These are phyloP conservation scores for Phlebiopsis flavidoalba DNA, from an alignment of 768 basidiomycete genomes.

Conservation along the genomic window DNA sequence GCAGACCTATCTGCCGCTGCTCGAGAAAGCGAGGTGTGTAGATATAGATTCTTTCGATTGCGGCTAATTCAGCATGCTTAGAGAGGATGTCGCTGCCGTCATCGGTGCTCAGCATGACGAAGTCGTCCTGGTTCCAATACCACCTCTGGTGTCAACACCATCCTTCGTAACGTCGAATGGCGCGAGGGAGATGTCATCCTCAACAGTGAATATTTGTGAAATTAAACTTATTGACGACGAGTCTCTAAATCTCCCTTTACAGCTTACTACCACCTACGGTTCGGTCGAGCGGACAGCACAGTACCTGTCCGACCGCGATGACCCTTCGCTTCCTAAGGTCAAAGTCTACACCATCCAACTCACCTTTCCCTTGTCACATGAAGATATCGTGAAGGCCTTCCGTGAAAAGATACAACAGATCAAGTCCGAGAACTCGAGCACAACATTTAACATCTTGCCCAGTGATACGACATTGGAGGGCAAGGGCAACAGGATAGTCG, in stretches of 20 bases:
- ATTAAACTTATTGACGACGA: not conserved
- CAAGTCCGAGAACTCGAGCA: conserved; percentile 14
- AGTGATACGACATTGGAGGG: not conserved
- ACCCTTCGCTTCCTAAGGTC: conserved; percentile 37
- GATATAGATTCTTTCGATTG: not conserved
- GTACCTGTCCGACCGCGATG: conserved; percentile 46
- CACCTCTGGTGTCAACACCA: conserved; percentile 59
- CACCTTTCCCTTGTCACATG: conserved; percentile 48
- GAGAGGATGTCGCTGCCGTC: conserved; percentile 41
- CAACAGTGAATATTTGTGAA: conserved; percentile 12
- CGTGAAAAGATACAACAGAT: conserved; percentile 31
- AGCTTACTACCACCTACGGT: conserved; percentile 43
- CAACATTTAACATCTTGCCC: conserved; percentile 12
- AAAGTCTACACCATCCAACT: conserved; percentile 43
- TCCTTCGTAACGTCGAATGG: conserved; percentile 67
- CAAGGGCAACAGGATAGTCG: conserved; percentile 46
- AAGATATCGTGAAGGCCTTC: conserved; percentile 49
- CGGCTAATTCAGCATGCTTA: conserved; percentile 4
- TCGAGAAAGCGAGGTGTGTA: conserved; percentile 5
- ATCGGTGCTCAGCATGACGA: conserved; percentile 53
- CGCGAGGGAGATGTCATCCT: conserved; percentile 62
- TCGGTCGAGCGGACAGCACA: conserved; percentile 48
- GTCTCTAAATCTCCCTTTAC: not conserved
- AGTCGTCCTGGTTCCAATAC: conserved; percentile 58
- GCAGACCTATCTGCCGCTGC: conserved; percentile 21